Percentiles rank a stretch among this genome's conserved stretches.
Evolutionary conservation across 169 alveolate species (phyloP).

Genomic region (Hammondia hammondi): DNA sequence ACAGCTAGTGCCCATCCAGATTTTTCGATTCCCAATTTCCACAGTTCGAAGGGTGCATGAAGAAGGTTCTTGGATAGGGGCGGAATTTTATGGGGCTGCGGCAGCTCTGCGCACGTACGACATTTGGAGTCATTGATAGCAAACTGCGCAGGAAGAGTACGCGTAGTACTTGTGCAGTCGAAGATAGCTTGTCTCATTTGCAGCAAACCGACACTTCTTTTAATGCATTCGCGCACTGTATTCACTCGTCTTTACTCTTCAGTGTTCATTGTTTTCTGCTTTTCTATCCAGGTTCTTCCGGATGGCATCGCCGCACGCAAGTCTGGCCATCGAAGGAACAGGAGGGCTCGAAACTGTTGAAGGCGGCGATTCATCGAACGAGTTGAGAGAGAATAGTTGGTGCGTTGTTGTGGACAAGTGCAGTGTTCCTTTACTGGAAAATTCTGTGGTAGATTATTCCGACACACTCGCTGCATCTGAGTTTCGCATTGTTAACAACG

Average conservation of each 20-base stretch:
- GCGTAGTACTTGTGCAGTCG: too few species aligned
- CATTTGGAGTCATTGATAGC: too few species aligned
- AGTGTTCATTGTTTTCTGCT: background rate
- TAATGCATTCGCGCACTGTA: background rate
- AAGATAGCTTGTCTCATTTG: too few species aligned
- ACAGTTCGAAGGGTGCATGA: too few species aligned
- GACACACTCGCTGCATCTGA: constrained; percentile 32
- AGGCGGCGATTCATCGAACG: too few species aligned
- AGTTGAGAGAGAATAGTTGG: background rate
- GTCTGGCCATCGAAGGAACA: background rate
- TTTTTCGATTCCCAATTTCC: too few species aligned
- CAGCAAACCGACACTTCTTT: too few species aligned
- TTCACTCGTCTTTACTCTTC: background rate
- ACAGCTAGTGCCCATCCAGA: too few species aligned
- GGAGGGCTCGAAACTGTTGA: background rate
- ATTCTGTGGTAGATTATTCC: background rate
- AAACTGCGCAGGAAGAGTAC: too few species aligned
- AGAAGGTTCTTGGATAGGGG: too few species aligned
- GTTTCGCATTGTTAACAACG: background rate
- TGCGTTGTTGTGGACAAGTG: constrained; percentile 37
- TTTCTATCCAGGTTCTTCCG: background rate
- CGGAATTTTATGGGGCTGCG: too few species aligned
- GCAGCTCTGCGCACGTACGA: too few species aligned
- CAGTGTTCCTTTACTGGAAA: constrained; percentile 8
- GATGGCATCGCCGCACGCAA: background rate